Conservation (phyloP, 2,329 filamentous ascomycete genomes). For the Calonectria pseudoreteaudii region DNA sequence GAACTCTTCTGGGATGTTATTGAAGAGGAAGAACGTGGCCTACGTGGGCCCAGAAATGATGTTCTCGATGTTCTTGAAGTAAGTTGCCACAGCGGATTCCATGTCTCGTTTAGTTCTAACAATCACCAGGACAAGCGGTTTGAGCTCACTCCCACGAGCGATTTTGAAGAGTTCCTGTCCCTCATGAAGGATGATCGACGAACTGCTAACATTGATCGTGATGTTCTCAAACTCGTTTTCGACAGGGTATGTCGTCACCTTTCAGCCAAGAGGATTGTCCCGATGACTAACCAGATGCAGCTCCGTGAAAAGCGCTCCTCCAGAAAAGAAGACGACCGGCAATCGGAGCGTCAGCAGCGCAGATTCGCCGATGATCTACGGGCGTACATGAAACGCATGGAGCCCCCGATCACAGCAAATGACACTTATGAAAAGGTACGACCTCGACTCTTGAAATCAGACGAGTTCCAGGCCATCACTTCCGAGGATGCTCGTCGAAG, state of each 20-base stretch:
- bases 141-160: conserved; percentile 88
- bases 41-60: conserved; percentile 84
- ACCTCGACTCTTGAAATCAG: conserved; percentile 80
- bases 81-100: conserved; percentile 49
- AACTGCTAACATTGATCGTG: conserved; percentile 86
- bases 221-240: conserved; percentile 84
- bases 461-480: conserved; percentile 86
- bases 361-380: conserved; percentile 87
- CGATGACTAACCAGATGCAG: conserved; percentile 50
- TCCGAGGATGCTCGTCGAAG: conserved; percentile 85
- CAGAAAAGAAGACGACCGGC: conserved; percentile 84
- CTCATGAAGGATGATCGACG: conserved; percentile 88
- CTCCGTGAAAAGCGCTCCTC: conserved; percentile 88
- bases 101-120: conserved; percentile 23
- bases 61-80: conserved; percentile 91
- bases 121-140: conserved; percentile 82
- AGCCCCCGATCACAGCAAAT: conserved; percentile 80
- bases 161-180: conserved; percentile 87
- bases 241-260: conserved; percentile 70
- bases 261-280: not conserved
- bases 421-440: conserved; percentile 93
- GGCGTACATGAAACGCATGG: conserved; percentile 87
- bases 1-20: conserved; percentile 97
- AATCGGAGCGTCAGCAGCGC: conserved; percentile 86
- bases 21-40: conserved; percentile 91